These are phyloP conservation scores for Austroboletus niveus DNA, from an alignment of 1,284 basidiomycete genomes.

Conservation along the genomic window DNA sequence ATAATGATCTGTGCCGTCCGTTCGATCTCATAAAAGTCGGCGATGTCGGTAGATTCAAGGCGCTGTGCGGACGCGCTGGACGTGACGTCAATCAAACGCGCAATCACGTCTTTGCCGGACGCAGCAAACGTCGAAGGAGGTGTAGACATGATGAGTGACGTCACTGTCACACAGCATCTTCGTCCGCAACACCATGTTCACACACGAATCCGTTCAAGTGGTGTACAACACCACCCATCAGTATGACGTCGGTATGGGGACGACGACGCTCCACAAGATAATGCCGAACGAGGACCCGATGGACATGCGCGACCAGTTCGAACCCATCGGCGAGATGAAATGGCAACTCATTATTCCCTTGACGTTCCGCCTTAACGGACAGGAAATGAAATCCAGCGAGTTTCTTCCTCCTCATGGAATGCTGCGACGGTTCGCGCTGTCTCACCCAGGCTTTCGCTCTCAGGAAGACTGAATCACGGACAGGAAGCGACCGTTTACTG, in stretches of 20 bases:
- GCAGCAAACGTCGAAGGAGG: constrained; percentile 45
- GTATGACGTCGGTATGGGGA: constrained; percentile 10
- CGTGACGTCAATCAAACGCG: constrained; percentile 47
- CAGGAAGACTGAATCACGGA: background rate
- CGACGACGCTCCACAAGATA: constrained; percentile 28
- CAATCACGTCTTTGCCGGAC: constrained; percentile 60
- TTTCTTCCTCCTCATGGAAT: constrained; percentile 30
- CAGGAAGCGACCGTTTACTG: constrained; percentile 32
- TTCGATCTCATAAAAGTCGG: constrained; percentile 62
- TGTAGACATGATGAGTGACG: constrained; percentile 13
- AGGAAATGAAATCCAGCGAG: constrained; percentile 18
- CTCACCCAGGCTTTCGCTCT: background rate
- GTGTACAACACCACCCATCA: constrained; percentile 33
- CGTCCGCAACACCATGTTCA: constrained; percentile 25
- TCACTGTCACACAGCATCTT: background rate
- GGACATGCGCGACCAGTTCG: constrained; percentile 31
- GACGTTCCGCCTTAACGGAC: constrained; percentile 19
- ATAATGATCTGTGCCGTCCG: constrained; percentile 53
- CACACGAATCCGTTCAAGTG: constrained; percentile 23
- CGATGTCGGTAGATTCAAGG: constrained; percentile 40
- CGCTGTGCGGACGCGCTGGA: constrained; percentile 37
- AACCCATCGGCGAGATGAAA: constrained; percentile 22
- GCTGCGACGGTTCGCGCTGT: constrained; percentile 19
- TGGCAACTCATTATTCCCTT: constrained; percentile 32
- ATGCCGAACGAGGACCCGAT: constrained; percentile 19